Conservation (phyloP, 2,329 filamentous ascomycete species). For the Metarhizium guizhouense region DNA sequence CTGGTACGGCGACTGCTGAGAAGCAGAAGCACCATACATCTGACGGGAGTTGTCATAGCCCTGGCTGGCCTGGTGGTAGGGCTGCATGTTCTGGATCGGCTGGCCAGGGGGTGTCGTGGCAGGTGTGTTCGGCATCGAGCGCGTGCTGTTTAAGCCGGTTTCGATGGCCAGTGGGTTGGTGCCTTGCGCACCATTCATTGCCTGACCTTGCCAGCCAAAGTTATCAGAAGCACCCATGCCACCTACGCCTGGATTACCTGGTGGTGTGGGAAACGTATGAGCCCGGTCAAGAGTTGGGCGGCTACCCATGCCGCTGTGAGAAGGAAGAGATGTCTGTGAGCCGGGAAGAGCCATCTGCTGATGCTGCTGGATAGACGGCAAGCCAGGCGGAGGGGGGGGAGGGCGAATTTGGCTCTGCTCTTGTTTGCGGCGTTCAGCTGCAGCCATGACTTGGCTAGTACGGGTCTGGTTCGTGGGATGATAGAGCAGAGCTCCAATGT, state of each 20-base stretch:
- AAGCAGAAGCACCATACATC: constrained; percentile 65
- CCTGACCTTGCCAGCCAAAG: constrained; percentile 66
- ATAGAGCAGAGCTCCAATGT: constrained; percentile 88
- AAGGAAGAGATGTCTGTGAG: constrained; percentile 45
- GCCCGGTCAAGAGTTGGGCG: constrained; percentile 75
- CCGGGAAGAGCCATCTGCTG: constrained; percentile 55
- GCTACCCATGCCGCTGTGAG: constrained; percentile 59
- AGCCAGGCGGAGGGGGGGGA: constrained; percentile 36
- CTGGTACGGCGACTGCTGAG: constrained; percentile 64
- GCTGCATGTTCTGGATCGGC: constrained; percentile 63
- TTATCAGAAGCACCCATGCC: constrained; percentile 66
- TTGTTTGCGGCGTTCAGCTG: constrained; percentile 67
- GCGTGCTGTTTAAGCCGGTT: constrained; percentile 63
- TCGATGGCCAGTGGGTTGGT: constrained; percentile 73
- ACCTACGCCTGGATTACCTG: constrained; percentile 76
- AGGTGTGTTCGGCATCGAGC: constrained; percentile 85
- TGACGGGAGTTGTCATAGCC: constrained; percentile 69
- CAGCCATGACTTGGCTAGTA: constrained; percentile 80
- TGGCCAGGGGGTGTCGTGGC: constrained; percentile 78
- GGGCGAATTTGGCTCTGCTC: constrained; percentile 59
- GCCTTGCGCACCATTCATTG: constrained; percentile 53
- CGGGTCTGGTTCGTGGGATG: constrained; percentile 82
- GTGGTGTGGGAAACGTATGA: constrained; percentile 89
- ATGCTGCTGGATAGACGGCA: constrained; percentile 62
- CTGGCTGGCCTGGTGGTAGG: constrained; percentile 61